Base-by-base conservation (phyloP, 768 basidiomycete species). In the Galerina sulciceps region DNA sequence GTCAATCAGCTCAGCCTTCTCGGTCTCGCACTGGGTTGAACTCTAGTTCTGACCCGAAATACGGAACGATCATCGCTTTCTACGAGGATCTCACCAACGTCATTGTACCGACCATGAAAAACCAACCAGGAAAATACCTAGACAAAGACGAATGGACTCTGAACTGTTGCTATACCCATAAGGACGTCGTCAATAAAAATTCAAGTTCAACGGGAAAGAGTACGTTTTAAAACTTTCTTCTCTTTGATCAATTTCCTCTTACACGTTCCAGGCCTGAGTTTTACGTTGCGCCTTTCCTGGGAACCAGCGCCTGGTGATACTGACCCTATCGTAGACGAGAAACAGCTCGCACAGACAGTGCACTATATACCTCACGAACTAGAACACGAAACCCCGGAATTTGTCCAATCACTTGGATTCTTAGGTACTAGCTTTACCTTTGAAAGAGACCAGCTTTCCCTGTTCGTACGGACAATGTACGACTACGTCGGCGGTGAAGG, bases 21-120 rank as follows among this genome's bases (percentile, higher is more conserved):
- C 75, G 76, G 49, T 61, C 73, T 50, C 75, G 78, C 13, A 68
- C 70, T 26, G 75, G 4, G 26, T 31, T 75, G 57, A 64, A 59
- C 23, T 55, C 71, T 1, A 61, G 53, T 44, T 79, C 85, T 20
- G 85, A 88, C 61, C 84, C 84, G 5, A 87, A 87, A 68, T 81
- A 85, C 62, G 74, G 76, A 3, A 76, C 81, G 66, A 81, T 88
- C 42, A 80, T 94, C 64, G 79, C 79, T 50, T 83, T 96, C 60
- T 96, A 96, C 69, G 93, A 95, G 71, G 93, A 95, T 66, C 72
- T 93, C 62, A 93, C 92, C 1, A 92, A 94, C 65, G 75, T 96
- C 20, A 78, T 92, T 38, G 81, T 96, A 20, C 78, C 84, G 3
- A 83, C 78, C 35, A 80, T 92, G 69, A 88, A 86, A 61, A 59